Evolutionary conservation across 805 yeast genomes (phyloP).

Genomic region (Wilhelminamyces savonicus): DNA sequence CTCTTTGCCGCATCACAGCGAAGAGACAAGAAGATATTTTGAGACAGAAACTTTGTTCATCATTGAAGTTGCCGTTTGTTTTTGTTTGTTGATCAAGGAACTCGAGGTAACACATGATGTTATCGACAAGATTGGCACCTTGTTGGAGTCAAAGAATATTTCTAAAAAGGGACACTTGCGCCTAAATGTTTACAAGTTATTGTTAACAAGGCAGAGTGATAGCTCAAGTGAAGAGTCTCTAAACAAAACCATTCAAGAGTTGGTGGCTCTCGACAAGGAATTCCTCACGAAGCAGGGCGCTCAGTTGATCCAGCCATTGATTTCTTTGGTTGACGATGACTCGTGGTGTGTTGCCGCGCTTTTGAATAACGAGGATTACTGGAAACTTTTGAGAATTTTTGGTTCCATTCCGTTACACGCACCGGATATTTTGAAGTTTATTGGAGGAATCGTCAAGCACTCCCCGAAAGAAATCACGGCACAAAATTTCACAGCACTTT

Average conservation of each 20-base stretch:
- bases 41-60: conserved; percentile 45
- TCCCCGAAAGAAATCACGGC: conserved; percentile 33
- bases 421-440: conserved; percentile 38
- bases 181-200: conserved; percentile 45
- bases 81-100: conserved; percentile 25
- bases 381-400: conserved; percentile 47
- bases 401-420: conserved; percentile 42
- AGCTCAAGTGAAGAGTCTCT: too few relatives aligned
- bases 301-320: conserved; percentile 41
- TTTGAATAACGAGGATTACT: conserved; percentile 36
- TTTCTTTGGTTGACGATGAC: conserved; percentile 40
- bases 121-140: conserved; percentile 7
- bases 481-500: conserved; percentile 54
- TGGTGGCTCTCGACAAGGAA: conserved; percentile 32
- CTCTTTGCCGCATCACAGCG: conserved; percentile 19
- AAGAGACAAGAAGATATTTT: conserved; percentile 31
- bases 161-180: conserved; percentile 33
- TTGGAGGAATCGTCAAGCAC: conserved; percentile 33
- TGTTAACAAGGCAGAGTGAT: conserved; percentile 34
- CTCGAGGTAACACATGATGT: conserved; percentile 12
- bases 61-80: conserved; percentile 37
- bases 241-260: conserved; percentile 10
- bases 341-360: conserved; percentile 37
- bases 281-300: conserved; percentile 39
- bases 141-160: conserved; percentile 8